These are phyloP conservation scores for Funneliformis mosseae DNA, from an alignment of 192 early-diverging fungal species.

Conservation along the genomic window DNA sequence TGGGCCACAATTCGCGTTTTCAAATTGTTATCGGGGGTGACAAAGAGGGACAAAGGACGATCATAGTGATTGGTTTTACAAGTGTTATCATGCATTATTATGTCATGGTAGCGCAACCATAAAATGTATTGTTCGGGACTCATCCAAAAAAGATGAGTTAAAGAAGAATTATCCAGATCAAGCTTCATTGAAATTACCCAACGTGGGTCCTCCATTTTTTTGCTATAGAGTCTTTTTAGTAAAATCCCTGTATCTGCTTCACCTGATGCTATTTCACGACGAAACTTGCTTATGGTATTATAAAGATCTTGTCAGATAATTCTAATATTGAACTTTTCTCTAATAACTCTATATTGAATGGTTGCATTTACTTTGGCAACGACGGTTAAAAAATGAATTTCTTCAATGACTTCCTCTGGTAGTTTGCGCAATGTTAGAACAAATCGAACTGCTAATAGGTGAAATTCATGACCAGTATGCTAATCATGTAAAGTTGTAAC, in stretches of 20 bases:
- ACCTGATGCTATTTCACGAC: not conserved
- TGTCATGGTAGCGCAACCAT: not conserved
- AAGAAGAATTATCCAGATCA: not conserved
- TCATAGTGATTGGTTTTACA: not conserved
- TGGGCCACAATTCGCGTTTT: not conserved
- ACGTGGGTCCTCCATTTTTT: not conserved
- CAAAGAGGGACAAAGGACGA: not conserved
- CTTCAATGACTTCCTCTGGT: not conserved
- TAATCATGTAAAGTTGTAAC: not conserved
- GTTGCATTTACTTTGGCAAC: not conserved
- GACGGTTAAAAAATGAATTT: not conserved
- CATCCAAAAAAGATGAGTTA: not conserved
- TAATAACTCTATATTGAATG: not conserved
- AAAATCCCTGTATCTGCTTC: too few species aligned
- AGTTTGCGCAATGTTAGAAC: not conserved
- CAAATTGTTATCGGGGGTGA: not conserved
- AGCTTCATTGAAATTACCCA: not conserved
- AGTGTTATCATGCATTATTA: constrained; percentile 1
- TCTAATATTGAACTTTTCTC: not conserved
- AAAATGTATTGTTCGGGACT: not conserved
- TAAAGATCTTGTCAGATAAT: not conserved
- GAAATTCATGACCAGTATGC: not conserved
- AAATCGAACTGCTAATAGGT: not conserved
- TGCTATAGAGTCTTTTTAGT: not conserved
- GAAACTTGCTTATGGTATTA: not conserved